Conservation (phyloP, 805 yeast genomes). For the Wickerhamomyces bovis region DNA sequence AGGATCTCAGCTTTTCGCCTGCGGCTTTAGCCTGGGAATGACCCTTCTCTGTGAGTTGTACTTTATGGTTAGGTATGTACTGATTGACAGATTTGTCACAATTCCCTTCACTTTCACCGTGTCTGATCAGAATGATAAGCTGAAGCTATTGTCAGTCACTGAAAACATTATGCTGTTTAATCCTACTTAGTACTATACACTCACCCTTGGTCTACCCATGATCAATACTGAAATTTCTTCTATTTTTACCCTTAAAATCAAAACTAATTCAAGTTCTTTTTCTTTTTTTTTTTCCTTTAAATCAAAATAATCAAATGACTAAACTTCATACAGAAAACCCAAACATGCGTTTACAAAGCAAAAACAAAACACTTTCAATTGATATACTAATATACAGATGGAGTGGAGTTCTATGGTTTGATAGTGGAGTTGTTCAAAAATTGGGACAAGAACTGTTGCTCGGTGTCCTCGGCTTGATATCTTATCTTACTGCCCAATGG, state of each 20-base stretch:
- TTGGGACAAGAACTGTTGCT: constrained; percentile 19
- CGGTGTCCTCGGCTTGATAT: constrained; percentile 22
- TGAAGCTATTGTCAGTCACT: constrained; percentile 3
- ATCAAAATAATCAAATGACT: too few relatives aligned
- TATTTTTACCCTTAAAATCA: constrained; percentile 20
- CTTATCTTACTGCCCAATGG: constrained; percentile 26
- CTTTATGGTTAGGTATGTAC: constrained; percentile 72
- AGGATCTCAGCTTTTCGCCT: constrained; percentile 42
- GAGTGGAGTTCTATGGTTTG: constrained; percentile 16
- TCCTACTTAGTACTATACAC: constrained; percentile 2
- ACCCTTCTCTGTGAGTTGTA: constrained; percentile 68
- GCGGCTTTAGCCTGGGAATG: constrained; percentile 57
- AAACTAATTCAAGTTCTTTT: too few relatives aligned
- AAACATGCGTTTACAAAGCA: background rate
- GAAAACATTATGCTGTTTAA: background rate
- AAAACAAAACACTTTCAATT: background rate
- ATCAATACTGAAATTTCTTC: constrained; percentile 8
- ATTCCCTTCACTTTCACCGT: constrained; percentile 92
- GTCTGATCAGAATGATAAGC: constrained; percentile 75
- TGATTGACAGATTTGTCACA: constrained; percentile 77
- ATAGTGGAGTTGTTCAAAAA: constrained; percentile 19
- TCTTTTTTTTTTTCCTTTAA: too few relatives aligned
- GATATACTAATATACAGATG: background rate
- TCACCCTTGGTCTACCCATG: constrained; percentile 23
- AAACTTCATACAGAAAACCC: too few relatives aligned